Evolutionary conservation across 2,329 filamentous ascomycete species (phyloP).

Genomic region (Scolecobasidium constrictum): DNA sequence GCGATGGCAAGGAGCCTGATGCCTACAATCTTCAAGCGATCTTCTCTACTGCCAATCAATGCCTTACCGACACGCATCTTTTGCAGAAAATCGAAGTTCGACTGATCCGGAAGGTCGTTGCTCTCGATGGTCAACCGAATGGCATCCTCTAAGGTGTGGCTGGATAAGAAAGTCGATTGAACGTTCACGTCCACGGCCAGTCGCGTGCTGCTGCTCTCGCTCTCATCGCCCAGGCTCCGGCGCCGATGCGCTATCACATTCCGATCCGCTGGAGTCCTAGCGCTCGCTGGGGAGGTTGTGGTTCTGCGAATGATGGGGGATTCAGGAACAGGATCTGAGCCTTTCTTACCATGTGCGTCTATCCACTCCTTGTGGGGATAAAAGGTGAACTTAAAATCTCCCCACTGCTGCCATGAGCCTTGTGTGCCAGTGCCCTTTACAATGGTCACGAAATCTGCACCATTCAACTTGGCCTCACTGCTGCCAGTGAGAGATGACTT

Average conservation of each 20-base stretch:
- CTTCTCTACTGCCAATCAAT: constrained; percentile 52
- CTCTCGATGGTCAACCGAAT: not conserved
- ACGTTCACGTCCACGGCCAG: not conserved
- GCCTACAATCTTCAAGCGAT: constrained; percentile 65
- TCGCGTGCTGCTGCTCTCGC: not conserved
- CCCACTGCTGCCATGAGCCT: constrained; percentile 62
- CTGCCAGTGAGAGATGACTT: constrained; percentile 27
- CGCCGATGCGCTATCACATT: not conserved
- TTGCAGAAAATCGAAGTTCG: constrained; percentile 76
- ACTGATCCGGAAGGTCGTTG: constrained; percentile 54
- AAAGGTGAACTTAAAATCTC: constrained; percentile 69
- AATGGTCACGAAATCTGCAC: constrained; percentile 63
- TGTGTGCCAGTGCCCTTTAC: constrained; percentile 44
- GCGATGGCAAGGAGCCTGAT: constrained; percentile 78
- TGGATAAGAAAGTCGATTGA: not conserved
- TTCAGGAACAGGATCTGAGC: not conserved
- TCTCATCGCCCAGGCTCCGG: not conserved
- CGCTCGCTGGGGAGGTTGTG: not conserved
- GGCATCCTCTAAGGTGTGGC: not conserved
- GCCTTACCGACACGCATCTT: constrained; percentile 77
- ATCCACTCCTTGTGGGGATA: constrained; percentile 34
- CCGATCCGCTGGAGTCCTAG: not conserved
- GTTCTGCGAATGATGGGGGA: not conserved
- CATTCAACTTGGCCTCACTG: not conserved
- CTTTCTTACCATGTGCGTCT: not conserved